Percentiles rank a stretch among this genome's conserved stretches.
Evolutionary conservation across 192 early-diverging fungal species (phyloP).

Genomic region (Umbelopsis isabellina): DNA sequence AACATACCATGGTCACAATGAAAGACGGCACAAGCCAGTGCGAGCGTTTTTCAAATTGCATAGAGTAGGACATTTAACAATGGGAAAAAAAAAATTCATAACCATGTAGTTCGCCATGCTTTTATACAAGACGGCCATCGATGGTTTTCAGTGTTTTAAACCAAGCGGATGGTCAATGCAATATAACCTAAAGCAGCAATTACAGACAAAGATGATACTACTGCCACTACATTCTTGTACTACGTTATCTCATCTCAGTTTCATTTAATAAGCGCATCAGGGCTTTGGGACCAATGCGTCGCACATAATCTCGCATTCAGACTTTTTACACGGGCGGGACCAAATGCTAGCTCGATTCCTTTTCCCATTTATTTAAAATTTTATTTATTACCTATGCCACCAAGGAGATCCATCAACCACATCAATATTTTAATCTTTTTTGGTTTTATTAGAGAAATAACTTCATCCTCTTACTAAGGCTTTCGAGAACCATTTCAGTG

Average conservation of each 20-base stretch:
- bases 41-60: conserved; percentile 6
- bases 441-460: no score
- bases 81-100: neutral
- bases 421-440: no score
- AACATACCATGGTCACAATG: conserved; percentile 16
- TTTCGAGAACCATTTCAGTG: no score
- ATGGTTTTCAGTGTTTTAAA: conserved; percentile 15
- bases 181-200: conserved; percentile 19
- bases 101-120: neutral
- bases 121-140: neutral
- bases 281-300: no score
- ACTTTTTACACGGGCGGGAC: no score
- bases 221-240: conserved; percentile 13
- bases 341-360: no score
- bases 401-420: no score
- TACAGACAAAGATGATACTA: conserved; percentile 2
- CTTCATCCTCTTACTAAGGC: no score
- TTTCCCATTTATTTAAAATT: no score
- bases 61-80: neutral
- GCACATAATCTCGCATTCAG: no score
- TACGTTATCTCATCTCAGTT: neutral
- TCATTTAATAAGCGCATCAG: no score
- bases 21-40: conserved; percentile 6
- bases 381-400: no score
- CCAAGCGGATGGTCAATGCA: conserved; percentile 14